Evolutionary conservation across 2,329 filamentous ascomycete genomes (phyloP).

Genomic region (Neurospora sp.): DNA sequence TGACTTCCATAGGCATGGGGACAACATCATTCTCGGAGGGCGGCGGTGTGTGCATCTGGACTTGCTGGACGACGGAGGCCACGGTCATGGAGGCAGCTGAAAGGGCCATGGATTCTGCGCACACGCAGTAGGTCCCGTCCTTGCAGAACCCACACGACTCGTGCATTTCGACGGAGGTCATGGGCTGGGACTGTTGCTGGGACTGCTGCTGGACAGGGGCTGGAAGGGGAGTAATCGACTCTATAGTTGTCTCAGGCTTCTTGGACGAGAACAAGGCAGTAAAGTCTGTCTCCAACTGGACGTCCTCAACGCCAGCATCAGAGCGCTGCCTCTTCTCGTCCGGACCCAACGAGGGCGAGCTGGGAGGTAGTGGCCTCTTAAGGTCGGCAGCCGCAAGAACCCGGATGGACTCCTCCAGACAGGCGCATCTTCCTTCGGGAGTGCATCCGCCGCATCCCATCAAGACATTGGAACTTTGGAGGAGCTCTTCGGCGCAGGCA

Average conservation of each 20-base stretch:
- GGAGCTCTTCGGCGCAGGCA: conserved; percentile 48
- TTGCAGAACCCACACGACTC: conserved; percentile 77
- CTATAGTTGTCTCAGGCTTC: conserved; percentile 9
- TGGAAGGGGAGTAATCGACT: conserved; percentile 24
- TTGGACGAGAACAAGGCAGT: conserved; percentile 47
- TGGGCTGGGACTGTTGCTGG: conserved; percentile 21
- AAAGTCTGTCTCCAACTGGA: conserved; percentile 61
- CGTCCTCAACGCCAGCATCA: conserved; percentile 28
- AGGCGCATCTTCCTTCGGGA: conserved; percentile 51
- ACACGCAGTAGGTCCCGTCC: conserved; percentile 73
- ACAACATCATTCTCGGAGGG: conserved; percentile 51
- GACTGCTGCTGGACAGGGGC: conserved; percentile 6
- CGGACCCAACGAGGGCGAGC: conserved; percentile 33
- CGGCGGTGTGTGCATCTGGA: conserved; percentile 46
- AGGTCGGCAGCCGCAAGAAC: conserved; percentile 29
- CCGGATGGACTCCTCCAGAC: conserved; percentile 51
- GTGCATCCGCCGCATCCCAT: conserved; percentile 58
- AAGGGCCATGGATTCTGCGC: conserved; percentile 46
- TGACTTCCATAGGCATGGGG: conserved; percentile 48
- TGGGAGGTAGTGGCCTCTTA: conserved; percentile 35
- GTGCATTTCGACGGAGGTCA: conserved; percentile 34
- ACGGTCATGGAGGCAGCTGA: conserved; percentile 29
- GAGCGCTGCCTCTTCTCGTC: conserved; percentile 47
- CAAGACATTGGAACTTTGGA: conserved; percentile 39
- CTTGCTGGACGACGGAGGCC: conserved; percentile 27